Evolutionary conservation across 2,329 filamentous ascomycete genomes (phyloP).

Genomic region (Paraphoma sp.): DNA sequence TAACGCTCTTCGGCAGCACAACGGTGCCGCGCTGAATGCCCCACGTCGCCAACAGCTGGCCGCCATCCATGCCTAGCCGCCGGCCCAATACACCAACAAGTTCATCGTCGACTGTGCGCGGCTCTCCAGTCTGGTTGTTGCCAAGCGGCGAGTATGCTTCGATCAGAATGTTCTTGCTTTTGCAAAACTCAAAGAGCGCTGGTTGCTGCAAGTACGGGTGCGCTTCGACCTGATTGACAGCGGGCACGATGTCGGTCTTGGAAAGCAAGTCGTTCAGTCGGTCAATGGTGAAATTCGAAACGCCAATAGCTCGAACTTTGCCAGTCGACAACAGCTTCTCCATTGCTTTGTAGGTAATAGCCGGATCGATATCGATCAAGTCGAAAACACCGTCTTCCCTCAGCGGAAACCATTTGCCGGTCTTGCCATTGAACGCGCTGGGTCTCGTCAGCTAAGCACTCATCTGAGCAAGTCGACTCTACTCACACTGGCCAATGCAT

Average conservation of each 20-base stretch:
- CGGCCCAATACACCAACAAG: slow-evolving; percentile 22
- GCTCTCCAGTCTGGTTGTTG: slow-evolving; percentile 64
- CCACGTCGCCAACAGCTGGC: slow-evolving; percentile 80
- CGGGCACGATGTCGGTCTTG: slow-evolving; percentile 66
- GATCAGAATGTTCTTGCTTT: slow-evolving; percentile 72
- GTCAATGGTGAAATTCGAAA: slow-evolving; percentile 81
- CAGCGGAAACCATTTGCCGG: slow-evolving; percentile 44
- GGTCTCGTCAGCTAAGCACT: neutral
- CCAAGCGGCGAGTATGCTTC: slow-evolving; percentile 77
- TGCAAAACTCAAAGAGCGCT: slow-evolving; percentile 70
- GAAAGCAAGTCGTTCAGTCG: slow-evolving; percentile 74
- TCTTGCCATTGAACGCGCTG: slow-evolving; percentile 24
- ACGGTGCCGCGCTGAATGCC: slow-evolving; percentile 79
- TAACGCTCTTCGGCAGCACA: slow-evolving; percentile 85
- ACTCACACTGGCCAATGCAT: slow-evolving; percentile 66
- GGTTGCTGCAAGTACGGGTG: slow-evolving; percentile 59
- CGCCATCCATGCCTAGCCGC: slow-evolving; percentile 67
- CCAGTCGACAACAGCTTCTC: slow-evolving; percentile 70
- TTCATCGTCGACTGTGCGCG: slow-evolving; percentile 57
- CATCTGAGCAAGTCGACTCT: no score
- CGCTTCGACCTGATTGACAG: slow-evolving; percentile 81
- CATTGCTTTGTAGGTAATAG: slow-evolving; percentile 76
- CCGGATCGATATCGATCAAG: slow-evolving; percentile 76
- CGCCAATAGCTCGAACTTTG: slow-evolving; percentile 79
- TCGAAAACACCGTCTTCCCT: slow-evolving; percentile 68